A percentile compares a stretch with the other conserved stretches of the same genome.
These are phyloP conservation scores for Cucurbitaria berberidis DNA, from an alignment of 2,329 filamentous ascomycete species.

Conservation along the genomic window DNA sequence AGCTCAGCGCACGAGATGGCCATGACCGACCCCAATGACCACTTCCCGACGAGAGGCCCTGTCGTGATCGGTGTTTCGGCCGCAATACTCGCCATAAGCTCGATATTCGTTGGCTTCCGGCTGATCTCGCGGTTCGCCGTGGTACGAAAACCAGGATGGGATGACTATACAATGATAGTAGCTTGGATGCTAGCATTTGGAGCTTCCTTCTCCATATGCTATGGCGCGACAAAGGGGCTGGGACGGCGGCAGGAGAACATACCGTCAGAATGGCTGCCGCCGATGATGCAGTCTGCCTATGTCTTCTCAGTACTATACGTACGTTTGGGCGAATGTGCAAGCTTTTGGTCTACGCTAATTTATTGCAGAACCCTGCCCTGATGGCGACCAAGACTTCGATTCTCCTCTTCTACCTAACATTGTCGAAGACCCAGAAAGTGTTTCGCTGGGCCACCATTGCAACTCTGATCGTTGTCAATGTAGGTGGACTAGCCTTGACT, in stretches of 20 bases:
- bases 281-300: slow-evolving; percentile 65
- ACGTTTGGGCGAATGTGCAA: slow-evolving; percentile 22
- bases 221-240: slow-evolving; percentile 68
- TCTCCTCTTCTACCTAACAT: slow-evolving; percentile 83
- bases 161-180: slow-evolving; percentile 81
- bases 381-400: slow-evolving; percentile 96
- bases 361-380: slow-evolving; percentile 77
- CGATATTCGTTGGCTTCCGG: slow-evolving; percentile 76
- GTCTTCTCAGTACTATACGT: slow-evolving; percentile 67
- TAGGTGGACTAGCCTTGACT: slow-evolving; percentile 78
- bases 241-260: slow-evolving; percentile 72
- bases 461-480: slow-evolving; percentile 77
- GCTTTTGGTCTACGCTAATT: slow-evolving; percentile 19
- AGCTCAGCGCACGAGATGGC: slow-evolving; percentile 34
- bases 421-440: slow-evolving; percentile 78
- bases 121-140: slow-evolving; percentile 75
- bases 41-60: slow-evolving; percentile 37
- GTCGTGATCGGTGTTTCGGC: slow-evolving; percentile 73
- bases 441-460: slow-evolving; percentile 83
- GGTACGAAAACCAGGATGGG: slow-evolving; percentile 72
- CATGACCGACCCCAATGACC: slow-evolving; percentile 18
- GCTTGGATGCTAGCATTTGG: slow-evolving; percentile 78
- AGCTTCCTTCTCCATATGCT: slow-evolving; percentile 69
- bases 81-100: slow-evolving; percentile 70
- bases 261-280: slow-evolving; percentile 53